Base-by-base conservation (phyloP, 805 yeast genomes). In the Kluyveromyces dobzhanskii region DNA sequence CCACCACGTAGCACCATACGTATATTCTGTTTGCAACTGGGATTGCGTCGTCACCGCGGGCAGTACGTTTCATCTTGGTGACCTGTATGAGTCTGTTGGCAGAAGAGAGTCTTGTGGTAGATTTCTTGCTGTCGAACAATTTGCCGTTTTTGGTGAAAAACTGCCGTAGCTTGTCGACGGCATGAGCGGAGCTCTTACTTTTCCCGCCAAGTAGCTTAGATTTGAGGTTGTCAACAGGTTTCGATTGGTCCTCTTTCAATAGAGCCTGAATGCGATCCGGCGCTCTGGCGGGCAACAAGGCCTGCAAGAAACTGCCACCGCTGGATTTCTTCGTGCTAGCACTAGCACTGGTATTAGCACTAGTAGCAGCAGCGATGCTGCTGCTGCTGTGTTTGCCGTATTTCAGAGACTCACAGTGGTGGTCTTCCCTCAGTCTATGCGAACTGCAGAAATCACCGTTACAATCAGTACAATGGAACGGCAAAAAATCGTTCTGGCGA, bases 401-500 rank as follows among this genome's bases (percentile, higher is more conserved):
- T 21, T 11, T 45, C 46, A 3, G 43, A 8, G 32, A 53, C 13
- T 14, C 30, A 41, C 64, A 59, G 34, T 47, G 54, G 36, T 59
- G 64, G 4, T 45, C 42, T 32, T 53, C 53, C 39, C 46, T 49
- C 7, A 44, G 35, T 32, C 64, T 43, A 41, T 59, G 64, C 7
- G 37, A 35, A 4, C 53, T 35, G 43, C 64, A 59, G 33, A 56
- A 57, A 42, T 56, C 57, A 9, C 49, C 45, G 26, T 51, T 38
- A 40, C 64, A 59, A 21, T 27, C 42, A 4, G 44, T 36, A 39
- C 64, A 59, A 38, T 56, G 59, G 44, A 59, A 59, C 5, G 64
- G 64, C 23, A 59, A 40, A 36, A 59, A 59, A 38, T 59, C 64
- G 7, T 57, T 19, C 38, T 59, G 56, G 30, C 56, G 41, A 37